Percentiles rank a stretch among this genome's conserved stretches.
phyloP scores from a whole-genome alignment of 1,139 yeast species.

The Kodamaea alishanica region DNA sequence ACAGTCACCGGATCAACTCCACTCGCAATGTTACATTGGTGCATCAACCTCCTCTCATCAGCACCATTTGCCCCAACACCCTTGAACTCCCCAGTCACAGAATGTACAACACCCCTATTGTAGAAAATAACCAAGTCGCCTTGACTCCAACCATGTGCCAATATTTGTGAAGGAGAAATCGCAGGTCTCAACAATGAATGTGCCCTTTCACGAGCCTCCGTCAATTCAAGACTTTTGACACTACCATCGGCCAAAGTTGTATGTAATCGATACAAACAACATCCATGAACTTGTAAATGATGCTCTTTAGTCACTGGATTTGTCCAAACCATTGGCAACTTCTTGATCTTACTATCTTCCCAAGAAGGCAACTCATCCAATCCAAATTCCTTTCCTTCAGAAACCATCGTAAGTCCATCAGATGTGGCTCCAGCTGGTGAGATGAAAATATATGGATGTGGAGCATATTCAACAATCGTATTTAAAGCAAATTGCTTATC shows the following conservation, averaged over 20 bases:
- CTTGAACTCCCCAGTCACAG: conserved; percentile 82
- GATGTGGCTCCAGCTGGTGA: conserved; percentile 76
- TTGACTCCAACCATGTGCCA: conserved; percentile 76
- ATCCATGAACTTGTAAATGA: conserved; percentile 82
- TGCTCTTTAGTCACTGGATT: conserved; percentile 83
- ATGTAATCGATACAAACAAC: conserved; percentile 68
- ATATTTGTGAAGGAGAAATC: conserved; percentile 67
- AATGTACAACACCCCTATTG: conserved; percentile 87
- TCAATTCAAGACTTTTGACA: conserved; percentile 49
- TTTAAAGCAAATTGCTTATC: conserved; percentile 70
- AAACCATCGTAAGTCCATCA: conserved; percentile 81
- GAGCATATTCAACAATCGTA: conserved; percentile 81
- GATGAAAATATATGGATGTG: conserved; percentile 85
- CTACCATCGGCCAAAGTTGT: conserved; percentile 55
- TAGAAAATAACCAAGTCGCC: conserved; percentile 84
- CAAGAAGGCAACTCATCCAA: conserved; percentile 71
- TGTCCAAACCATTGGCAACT: conserved; percentile 85
- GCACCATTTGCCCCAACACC: conserved; percentile 42
- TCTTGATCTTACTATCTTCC: conserved; percentile 74
- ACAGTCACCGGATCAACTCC: conserved; percentile 56
- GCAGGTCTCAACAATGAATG: conserved; percentile 80
- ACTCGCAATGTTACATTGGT: conserved; percentile 87
- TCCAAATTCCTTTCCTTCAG: conserved; percentile 68
- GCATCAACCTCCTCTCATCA: conserved; percentile 81
- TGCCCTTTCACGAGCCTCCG: conserved; percentile 66